Evolutionary conservation across 257 asterid genomes (phyloP).

Genomic region (Solanum chiquidenum): DNA sequence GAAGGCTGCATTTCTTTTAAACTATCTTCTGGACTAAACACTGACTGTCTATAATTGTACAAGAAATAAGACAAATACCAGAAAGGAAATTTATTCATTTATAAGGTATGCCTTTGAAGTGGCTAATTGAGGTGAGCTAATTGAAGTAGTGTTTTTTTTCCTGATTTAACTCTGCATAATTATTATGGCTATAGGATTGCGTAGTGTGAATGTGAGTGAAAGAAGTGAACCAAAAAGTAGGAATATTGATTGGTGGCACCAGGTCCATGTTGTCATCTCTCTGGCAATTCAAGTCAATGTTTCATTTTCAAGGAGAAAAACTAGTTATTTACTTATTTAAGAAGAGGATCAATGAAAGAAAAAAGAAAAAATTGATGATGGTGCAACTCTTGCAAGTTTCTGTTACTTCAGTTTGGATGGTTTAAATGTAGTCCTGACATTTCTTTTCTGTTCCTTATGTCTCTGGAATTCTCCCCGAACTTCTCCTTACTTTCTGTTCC

Average conservation of each 20-base stretch:
- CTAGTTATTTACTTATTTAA: background rate
- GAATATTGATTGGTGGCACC: background rate
- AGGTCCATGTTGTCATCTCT: background rate
- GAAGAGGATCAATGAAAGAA: background rate
- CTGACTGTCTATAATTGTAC: background rate
- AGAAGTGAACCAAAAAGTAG: background rate
- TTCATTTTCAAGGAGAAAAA: background rate
- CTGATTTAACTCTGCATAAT: background rate
- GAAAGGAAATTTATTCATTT: background rate
- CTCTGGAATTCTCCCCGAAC: background rate
- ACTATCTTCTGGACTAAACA: background rate
- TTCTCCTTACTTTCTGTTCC: background rate
- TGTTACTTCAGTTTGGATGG: background rate
- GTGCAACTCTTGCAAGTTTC: background rate
- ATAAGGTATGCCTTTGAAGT: background rate
- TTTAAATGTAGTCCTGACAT: background rate
- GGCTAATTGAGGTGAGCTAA: background rate
- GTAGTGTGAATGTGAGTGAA: background rate
- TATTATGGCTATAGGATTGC: background rate
- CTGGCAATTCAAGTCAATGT: background rate
- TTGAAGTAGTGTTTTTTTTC: background rate
- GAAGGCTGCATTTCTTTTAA: background rate
- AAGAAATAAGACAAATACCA: background rate
- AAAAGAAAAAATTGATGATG: background rate
- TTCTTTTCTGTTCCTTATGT: background rate